phyloP scores from a whole-genome alignment of 2,329 filamentous ascomycete genomes.

The Aspergillus ochraceus region DNA sequence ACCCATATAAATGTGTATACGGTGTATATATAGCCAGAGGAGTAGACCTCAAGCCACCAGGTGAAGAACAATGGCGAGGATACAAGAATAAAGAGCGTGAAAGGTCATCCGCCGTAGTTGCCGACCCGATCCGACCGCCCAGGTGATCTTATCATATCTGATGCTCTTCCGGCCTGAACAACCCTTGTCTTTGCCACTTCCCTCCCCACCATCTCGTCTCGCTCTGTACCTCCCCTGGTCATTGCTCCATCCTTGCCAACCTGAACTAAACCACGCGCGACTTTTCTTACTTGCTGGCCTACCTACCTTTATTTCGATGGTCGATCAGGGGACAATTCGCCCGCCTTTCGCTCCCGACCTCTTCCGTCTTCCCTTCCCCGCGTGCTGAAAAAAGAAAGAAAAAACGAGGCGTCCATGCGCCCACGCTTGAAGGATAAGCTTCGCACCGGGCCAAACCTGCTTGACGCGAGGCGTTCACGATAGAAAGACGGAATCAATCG shows the following conservation, averaged over 20 bases:
- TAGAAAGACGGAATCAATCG: background rate
- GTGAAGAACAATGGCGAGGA: background rate
- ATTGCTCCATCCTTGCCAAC: background rate
- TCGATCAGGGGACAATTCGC: background rate
- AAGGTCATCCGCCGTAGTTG: background rate
- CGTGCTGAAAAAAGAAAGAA: background rate
- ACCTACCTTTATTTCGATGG: background rate
- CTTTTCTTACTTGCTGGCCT: background rate
- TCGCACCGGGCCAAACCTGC: slow-evolving; percentile 9
- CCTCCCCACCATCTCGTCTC: slow-evolving; percentile 11
- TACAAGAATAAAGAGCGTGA: too few species aligned
- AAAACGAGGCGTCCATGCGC: background rate
- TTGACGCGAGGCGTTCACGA: background rate
- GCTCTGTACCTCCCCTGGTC: slow-evolving; percentile 6
- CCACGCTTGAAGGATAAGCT: slow-evolving; percentile 11
- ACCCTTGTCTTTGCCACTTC: slow-evolving; percentile 18
- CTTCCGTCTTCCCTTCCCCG: background rate
- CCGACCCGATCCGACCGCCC: slow-evolving; percentile 15
- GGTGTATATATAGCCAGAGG: background rate
- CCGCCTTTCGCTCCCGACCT: background rate
- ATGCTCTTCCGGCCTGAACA: slow-evolving; percentile 15
- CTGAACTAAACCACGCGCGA: background rate
- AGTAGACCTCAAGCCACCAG: background rate
- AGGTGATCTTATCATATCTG: slow-evolving; percentile 29
- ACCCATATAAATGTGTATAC: too few species aligned